These are phyloP conservation scores for Podaxis mareebaensis DNA, from an alignment of 768 basidiomycete genomes.

Conservation along the genomic window DNA sequence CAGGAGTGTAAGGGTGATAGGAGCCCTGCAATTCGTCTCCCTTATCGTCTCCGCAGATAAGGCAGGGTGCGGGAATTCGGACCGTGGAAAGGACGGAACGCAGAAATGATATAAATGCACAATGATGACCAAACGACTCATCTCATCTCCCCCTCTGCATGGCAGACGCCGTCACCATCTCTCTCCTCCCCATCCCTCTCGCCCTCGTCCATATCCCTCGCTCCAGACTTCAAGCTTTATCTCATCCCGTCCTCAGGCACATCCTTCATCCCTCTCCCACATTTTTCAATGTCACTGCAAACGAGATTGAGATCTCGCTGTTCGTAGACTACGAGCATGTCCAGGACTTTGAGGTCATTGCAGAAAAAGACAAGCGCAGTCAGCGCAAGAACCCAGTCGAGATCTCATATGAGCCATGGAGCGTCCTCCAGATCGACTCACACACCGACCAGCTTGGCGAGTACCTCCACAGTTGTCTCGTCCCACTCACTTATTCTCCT, in stretches of 20 bases:
- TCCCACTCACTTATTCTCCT: slow-evolving; percentile 2
- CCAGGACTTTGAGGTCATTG: slow-evolving; percentile 61
- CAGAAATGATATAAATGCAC: background rate
- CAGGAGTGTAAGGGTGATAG: background rate
- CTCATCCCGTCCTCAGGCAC: slow-evolving; percentile 64
- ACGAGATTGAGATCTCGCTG: slow-evolving; percentile 75
- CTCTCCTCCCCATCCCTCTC: slow-evolving; percentile 70
- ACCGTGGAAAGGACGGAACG: background rate
- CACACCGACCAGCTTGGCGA: slow-evolving; percentile 70
- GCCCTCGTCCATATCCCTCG: slow-evolving; percentile 77
- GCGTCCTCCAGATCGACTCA: slow-evolving; percentile 79
- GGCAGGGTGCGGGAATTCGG: background rate
- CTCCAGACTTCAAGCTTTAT: slow-evolving; percentile 57
- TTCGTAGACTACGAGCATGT: slow-evolving; percentile 64
- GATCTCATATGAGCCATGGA: slow-evolving; percentile 75
- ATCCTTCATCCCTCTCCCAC: slow-evolving; percentile 65
- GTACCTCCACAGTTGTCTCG: slow-evolving; percentile 22
- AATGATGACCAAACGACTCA: background rate
- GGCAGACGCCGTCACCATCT: slow-evolving; percentile 48
- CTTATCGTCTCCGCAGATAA: background rate
- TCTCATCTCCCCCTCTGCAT: background rate
- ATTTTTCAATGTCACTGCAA: slow-evolving; percentile 77
- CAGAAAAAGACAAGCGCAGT: slow-evolving; percentile 53
- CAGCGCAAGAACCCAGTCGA: slow-evolving; percentile 58
- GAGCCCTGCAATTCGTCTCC: background rate